Evolutionary conservation across 2,329 filamentous ascomycete genomes (phyloP).

Genomic region (Talaromyces sp.): DNA sequence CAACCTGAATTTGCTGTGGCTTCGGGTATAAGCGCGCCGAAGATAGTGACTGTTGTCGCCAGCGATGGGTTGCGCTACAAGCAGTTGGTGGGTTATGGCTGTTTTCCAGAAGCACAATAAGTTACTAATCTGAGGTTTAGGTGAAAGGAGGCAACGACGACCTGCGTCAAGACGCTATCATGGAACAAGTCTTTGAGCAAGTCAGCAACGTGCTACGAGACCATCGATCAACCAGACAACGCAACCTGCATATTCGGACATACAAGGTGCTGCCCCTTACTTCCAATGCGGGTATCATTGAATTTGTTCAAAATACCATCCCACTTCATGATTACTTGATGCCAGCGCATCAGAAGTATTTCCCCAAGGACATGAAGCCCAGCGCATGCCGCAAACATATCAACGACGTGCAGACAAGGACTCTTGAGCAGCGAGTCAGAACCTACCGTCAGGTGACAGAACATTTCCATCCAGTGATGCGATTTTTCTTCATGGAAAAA

Average conservation of each 20-base stretch:
- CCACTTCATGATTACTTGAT: constrained; percentile 88
- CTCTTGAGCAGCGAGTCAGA: constrained; percentile 64
- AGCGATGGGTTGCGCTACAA: constrained; percentile 76
- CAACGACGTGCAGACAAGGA: constrained; percentile 62
- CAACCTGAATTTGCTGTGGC: constrained; percentile 76
- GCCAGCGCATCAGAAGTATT: constrained; percentile 81
- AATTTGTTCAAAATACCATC: constrained; percentile 92
- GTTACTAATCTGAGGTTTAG: constrained; percentile 28
- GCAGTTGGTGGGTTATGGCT: constrained; percentile 61
- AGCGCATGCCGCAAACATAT: constrained; percentile 76
- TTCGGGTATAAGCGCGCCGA: constrained; percentile 84
- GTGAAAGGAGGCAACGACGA: constrained; percentile 96
- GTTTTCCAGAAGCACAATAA: constrained; percentile 5
- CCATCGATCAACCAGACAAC: constrained; percentile 79
- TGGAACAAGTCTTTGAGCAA: constrained; percentile 98
- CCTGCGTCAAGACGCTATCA: constrained; percentile 92
- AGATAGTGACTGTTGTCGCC: constrained; percentile 78
- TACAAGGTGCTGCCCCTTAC: constrained; percentile 95
- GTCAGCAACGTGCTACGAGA: constrained; percentile 84
- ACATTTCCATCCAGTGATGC: constrained; percentile 85
- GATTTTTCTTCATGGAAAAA: constrained; percentile 94
- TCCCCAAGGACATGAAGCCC: constrained; percentile 75
- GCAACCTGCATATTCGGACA: constrained; percentile 83
- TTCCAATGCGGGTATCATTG: constrained; percentile 80
- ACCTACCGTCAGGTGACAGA: constrained; percentile 74